phyloP scores from a whole-genome alignment of 1,284 basidiomycete genomes.

The Cryptococcus sp. region DNA sequence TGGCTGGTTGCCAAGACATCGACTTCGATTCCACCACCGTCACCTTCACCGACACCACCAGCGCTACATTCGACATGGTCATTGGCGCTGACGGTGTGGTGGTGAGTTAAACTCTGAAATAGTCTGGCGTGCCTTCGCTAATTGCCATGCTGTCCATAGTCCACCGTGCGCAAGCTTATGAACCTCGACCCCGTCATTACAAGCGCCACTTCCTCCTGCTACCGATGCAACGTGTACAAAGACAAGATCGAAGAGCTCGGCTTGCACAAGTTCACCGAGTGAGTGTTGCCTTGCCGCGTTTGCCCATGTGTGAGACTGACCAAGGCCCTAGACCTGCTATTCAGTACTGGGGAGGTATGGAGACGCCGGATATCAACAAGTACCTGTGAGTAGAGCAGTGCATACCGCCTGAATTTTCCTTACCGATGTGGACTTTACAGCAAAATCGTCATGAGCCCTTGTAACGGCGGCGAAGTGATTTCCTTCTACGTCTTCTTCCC shows the following conservation, averaged over 20 bases:
- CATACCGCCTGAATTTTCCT: neutral
- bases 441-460: slow-evolving; percentile 54
- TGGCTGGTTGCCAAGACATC: slow-evolving; percentile 43
- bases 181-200: slow-evolving; percentile 41
- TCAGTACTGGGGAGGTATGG: slow-evolving; percentile 53
- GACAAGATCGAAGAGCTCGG: slow-evolving; percentile 45
- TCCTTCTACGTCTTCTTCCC: slow-evolving; percentile 52
- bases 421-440: slow-evolving; percentile 36
- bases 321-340: slow-evolving; percentile 28
- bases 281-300: slow-evolving; percentile 1
- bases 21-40: slow-evolving; percentile 43
- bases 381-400: slow-evolving; percentile 16
- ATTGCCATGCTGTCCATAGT: slow-evolving; percentile 11
- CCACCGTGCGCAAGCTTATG: slow-evolving; percentile 37
- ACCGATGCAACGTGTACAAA: slow-evolving; percentile 51
- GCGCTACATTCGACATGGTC: slow-evolving; percentile 45
- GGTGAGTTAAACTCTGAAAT: slow-evolving; percentile 19
- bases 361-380: slow-evolving; percentile 31
- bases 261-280: slow-evolving; percentile 45
- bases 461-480: slow-evolving; percentile 45
- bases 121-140: neutral
- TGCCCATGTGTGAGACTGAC: neutral
- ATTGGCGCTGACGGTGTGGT: slow-evolving; percentile 53
- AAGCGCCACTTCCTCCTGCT: slow-evolving; percentile 52
- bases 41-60: slow-evolving; percentile 47